Percentiles rank a stretch among this genome's conserved stretches.
Evolutionary conservation across 805 yeast genomes (phyloP).

Genomic region (Nakazawaea holstii): DNA sequence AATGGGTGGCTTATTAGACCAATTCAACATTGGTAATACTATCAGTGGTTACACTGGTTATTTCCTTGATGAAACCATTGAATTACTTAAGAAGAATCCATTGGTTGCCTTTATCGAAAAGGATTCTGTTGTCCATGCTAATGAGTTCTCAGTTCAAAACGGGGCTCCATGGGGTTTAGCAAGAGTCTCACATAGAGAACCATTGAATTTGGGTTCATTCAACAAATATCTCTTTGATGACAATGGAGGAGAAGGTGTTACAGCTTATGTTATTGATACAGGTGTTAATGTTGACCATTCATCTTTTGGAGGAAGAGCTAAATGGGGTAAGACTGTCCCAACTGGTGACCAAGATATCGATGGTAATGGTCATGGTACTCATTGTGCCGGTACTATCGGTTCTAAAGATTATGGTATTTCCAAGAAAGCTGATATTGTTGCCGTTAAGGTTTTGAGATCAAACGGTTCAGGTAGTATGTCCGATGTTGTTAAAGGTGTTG

Average conservation of each 20-base stretch:
- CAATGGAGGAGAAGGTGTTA: slow-evolving; percentile 78
- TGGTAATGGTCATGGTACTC: slow-evolving; percentile 94
- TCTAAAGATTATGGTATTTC: slow-evolving; percentile 80
- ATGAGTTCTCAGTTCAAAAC: slow-evolving; percentile 60
- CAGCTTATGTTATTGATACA: slow-evolving; percentile 85
- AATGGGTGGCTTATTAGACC: slow-evolving; percentile 48
- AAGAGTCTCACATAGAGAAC: slow-evolving; percentile 78
- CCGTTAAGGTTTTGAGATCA: slow-evolving; percentile 77
- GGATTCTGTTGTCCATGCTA: slow-evolving; percentile 66
- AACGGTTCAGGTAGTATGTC: slow-evolving; percentile 83
- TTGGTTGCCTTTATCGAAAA: slow-evolving; percentile 58
- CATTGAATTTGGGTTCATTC: slow-evolving; percentile 61
- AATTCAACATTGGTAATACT: slow-evolving; percentile 49
- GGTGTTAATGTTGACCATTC: slow-evolving; percentile 74
- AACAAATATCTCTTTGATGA: slow-evolving; percentile 69
- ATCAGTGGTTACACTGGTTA: slow-evolving; percentile 82
- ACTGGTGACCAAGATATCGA: slow-evolving; percentile 64
- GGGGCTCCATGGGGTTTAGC: slow-evolving; percentile 96
- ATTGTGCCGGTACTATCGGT: slow-evolving; percentile 94
- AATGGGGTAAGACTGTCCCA: slow-evolving; percentile 83
- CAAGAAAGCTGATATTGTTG: slow-evolving; percentile 71
- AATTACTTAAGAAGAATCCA: slow-evolving; percentile 55
- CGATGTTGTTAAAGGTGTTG: slow-evolving; percentile 81
- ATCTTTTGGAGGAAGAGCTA: slow-evolving; percentile 80
- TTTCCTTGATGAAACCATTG: slow-evolving; percentile 71